A percentile compares a stretch with the other conserved stretches of the same genome.
These are phyloP conservation scores for Meyerozyma smithsonii DNA, from an alignment of 1,139 yeast genomes.

Conservation along the genomic window DNA sequence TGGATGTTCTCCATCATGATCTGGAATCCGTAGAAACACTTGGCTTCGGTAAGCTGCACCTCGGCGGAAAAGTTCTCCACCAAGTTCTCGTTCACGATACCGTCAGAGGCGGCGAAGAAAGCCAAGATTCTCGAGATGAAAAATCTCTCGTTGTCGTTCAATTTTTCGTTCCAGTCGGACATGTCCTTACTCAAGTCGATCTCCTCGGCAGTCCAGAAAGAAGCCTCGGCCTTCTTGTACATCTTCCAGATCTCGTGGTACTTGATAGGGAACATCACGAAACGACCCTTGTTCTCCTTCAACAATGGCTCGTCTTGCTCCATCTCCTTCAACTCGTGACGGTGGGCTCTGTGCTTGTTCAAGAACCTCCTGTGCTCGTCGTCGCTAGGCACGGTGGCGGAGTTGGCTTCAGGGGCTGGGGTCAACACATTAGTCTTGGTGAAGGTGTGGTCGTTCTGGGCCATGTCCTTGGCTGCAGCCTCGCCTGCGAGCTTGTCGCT, in stretches of 20 bases:
- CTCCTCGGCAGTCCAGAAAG: slow-evolving; percentile 99
- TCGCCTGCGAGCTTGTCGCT: slow-evolving; percentile 45
- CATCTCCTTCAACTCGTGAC: slow-evolving; percentile 64
- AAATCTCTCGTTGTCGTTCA: slow-evolving; percentile 85
- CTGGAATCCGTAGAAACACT: slow-evolving; percentile 98
- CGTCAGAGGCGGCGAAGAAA: slow-evolving; percentile 98
- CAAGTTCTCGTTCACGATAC: slow-evolving; percentile 94
- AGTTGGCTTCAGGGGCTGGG: slow-evolving; percentile 10
- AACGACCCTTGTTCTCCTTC: slow-evolving; percentile 80
- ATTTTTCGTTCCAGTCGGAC: slow-evolving; percentile 81
- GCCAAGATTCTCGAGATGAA: slow-evolving; percentile 91
- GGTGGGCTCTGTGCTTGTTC: slow-evolving; percentile 57
- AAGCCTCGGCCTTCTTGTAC: slow-evolving; percentile 98
- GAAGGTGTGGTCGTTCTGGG: slow-evolving; percentile 23
- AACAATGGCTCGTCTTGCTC: slow-evolving; percentile 91
- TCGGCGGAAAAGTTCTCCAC: slow-evolving; percentile 97
- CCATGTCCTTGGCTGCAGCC: slow-evolving; percentile 38
- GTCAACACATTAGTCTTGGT: slow-evolving; percentile 9
- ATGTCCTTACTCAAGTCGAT: slow-evolving; percentile 90
- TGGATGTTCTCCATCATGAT: slow-evolving; percentile 99
- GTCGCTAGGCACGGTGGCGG: slow-evolving; percentile 17
- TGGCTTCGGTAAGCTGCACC: slow-evolving; percentile 96
- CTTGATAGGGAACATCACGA: slow-evolving; percentile 94
- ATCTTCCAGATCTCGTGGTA: slow-evolving; percentile 99
- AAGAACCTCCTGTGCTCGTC: slow-evolving; percentile 50